phyloP scores from a whole-genome alignment of 2,329 filamentous ascomycete species.

The Neonectria neomacrospora region DNA sequence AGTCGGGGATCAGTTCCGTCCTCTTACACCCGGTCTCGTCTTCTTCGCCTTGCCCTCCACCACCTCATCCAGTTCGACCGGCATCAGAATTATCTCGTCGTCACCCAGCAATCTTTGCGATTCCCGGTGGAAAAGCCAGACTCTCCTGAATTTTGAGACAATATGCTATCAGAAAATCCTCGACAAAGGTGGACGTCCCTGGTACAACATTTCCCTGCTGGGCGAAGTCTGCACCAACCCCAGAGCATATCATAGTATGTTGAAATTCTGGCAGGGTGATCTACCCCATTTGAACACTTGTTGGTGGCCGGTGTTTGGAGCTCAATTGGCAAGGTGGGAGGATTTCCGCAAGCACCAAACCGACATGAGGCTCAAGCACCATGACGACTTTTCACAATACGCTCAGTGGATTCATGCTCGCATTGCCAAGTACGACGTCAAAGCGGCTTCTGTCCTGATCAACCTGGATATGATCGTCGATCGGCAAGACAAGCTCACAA shows the following conservation, averaged over 20 bases:
- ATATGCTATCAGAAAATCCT: constrained; percentile 22
- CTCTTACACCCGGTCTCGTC: too few relatives aligned
- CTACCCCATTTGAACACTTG: constrained; percentile 4
- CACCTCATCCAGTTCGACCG: neutral
- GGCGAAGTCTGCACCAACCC: constrained; percentile 26
- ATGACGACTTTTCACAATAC: constrained; percentile 22
- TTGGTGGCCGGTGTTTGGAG: constrained; percentile 33
- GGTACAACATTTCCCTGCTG: constrained; percentile 32
- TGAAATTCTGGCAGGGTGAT: constrained; percentile 34
- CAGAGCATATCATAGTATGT: constrained; percentile 16
- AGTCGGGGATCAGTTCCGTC: neutral
- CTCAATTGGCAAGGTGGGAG: constrained; percentile 35
- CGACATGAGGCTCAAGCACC: constrained; percentile 32
- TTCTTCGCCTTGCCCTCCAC: neutral
- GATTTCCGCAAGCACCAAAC: constrained; percentile 34
- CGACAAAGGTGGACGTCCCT: constrained; percentile 36
- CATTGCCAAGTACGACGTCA: neutral
- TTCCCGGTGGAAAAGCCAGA: neutral
- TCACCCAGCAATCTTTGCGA: too few relatives aligned
- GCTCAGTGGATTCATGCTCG: neutral
- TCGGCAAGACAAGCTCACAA: constrained; percentile 2
- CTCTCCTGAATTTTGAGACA: constrained; percentile 19
- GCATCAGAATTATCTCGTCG: neutral
- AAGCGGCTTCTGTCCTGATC: neutral
- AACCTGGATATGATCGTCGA: neutral